A percentile compares a stretch with the other conserved stretches of the same genome.
These are phyloP conservation scores for Gonapodya sp. DNA, from an alignment of 192 early-diverging fungal genomes.

Conservation along the genomic window DNA sequence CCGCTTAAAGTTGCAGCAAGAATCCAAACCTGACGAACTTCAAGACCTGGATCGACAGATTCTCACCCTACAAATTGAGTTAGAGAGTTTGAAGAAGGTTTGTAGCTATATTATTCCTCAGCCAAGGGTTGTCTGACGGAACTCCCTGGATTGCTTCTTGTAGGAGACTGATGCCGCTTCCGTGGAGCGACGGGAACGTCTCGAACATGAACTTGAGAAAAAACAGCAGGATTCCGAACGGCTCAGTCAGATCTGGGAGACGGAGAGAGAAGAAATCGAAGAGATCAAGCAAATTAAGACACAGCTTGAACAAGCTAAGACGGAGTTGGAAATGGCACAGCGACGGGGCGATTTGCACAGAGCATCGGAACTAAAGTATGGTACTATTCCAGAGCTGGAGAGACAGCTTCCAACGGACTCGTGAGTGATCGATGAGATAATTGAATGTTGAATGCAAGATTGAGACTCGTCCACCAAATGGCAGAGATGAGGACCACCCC, in stretches of 20 bases:
- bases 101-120: neutral
- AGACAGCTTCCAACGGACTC: slow-evolving; percentile 46
- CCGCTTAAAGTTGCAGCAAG: slow-evolving; percentile 64
- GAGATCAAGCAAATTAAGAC: slow-evolving; percentile 57
- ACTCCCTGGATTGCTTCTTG: neutral
- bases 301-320: slow-evolving; percentile 60
- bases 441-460: neutral
- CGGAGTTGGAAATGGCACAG: slow-evolving; percentile 62
- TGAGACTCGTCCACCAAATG: neutral
- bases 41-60: slow-evolving; percentile 64
- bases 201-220: slow-evolving; percentile 45
- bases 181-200: slow-evolving; percentile 46
- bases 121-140: neutral
- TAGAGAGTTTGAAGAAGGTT: slow-evolving; percentile 66
- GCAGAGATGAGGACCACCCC: neutral
- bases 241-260: slow-evolving; percentile 52
- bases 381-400: slow-evolving; percentile 64
- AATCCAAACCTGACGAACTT: slow-evolving; percentile 67
- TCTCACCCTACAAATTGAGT: slow-evolving; percentile 68
- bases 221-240: slow-evolving; percentile 49
- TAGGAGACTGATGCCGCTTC: slow-evolving; percentile 59
- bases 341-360: slow-evolving; percentile 58
- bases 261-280: slow-evolving; percentile 59
- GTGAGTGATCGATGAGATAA: neutral
- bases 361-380: slow-evolving; percentile 70